Conservation (phyloP, 805 yeast species). For the Saccharomyces eubayanus region DNA sequence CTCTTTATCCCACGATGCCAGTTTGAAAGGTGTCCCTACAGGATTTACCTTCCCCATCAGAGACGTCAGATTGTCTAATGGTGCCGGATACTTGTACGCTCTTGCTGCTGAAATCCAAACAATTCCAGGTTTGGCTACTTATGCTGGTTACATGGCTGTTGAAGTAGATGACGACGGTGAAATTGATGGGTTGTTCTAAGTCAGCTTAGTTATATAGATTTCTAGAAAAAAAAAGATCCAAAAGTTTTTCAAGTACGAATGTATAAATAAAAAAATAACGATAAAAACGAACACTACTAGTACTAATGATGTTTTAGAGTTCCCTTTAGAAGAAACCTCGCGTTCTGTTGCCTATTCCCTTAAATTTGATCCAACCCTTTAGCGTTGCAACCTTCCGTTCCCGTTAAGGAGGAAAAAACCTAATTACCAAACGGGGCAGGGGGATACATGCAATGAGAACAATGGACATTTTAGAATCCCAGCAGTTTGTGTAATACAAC, state of each 20-base stretch:
- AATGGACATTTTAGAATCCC: not conserved
- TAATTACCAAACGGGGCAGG: not conserved
- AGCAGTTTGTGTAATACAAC: not conserved
- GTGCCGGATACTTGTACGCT: slow-evolving; percentile 81
- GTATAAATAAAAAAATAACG: not conserved
- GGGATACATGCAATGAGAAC: not conserved
- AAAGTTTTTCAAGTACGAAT: not conserved
- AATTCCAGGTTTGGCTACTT: slow-evolving; percentile 79
- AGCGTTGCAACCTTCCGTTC: not conserved
- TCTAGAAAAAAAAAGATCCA: not conserved
- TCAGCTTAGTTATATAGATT: not conserved
- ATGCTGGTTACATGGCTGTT: slow-evolving; percentile 79
- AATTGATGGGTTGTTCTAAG: slow-evolving; percentile 70
- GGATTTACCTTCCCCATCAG: slow-evolving; percentile 75
- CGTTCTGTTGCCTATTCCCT: not conserved
- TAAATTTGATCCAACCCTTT: not conserved
- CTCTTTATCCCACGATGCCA: slow-evolving; percentile 76
- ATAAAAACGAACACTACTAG: not conserved
- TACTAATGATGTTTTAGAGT: not conserved
- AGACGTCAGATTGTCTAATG: slow-evolving; percentile 68
- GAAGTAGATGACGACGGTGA: slow-evolving; percentile 75
- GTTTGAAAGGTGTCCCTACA: slow-evolving; percentile 73
- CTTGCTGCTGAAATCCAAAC: slow-evolving; percentile 82
- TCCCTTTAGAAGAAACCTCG: not conserved
- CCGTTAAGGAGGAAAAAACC: not conserved